A percentile compares a stretch with the other conserved stretches of the same genome.
Conservation (phyloP, 1,284 basidiomycete genomes). For the Fomitopsis betulina region DNA sequence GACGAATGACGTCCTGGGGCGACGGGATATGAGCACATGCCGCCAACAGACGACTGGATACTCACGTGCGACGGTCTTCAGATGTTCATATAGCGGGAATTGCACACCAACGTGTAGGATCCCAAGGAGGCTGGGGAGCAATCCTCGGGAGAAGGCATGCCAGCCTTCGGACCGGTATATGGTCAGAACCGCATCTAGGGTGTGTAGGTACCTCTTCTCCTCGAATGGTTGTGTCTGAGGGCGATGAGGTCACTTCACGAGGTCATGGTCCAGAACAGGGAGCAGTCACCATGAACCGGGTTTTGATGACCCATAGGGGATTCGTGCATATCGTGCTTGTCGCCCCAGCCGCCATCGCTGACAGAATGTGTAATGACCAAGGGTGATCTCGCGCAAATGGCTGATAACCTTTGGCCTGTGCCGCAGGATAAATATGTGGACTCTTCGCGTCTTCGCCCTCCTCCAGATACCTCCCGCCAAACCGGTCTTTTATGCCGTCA, state of each 20-base stretch:
- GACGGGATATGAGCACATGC: not conserved
- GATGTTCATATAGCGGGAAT: slow-evolving; percentile 92
- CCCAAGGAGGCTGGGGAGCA: slow-evolving; percentile 85
- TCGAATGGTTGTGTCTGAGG: slow-evolving; percentile 69
- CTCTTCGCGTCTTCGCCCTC: slow-evolving; percentile 29
- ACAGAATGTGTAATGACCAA: slow-evolving; percentile 83
- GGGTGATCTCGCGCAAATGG: slow-evolving; percentile 72
- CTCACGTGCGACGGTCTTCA: slow-evolving; percentile 82
- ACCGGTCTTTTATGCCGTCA: slow-evolving; percentile 83
- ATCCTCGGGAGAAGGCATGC: slow-evolving; percentile 86
- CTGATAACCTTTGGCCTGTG: slow-evolving; percentile 78
- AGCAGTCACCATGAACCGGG: slow-evolving; percentile 88
- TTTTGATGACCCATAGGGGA: slow-evolving; percentile 96
- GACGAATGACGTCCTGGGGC: slow-evolving; percentile 47
- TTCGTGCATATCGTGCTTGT: slow-evolving; percentile 89
- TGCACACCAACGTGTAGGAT: slow-evolving; percentile 93
- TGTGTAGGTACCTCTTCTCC: slow-evolving; percentile 80
- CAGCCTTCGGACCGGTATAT: slow-evolving; percentile 86
- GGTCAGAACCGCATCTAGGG: slow-evolving; percentile 78
- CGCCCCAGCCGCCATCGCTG: slow-evolving; percentile 91
- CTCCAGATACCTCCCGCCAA: slow-evolving; percentile 63
- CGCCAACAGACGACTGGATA: slow-evolving; percentile 15
- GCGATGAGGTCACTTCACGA: not conserved
- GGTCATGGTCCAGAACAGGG: not conserved
- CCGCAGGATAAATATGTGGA: slow-evolving; percentile 65